Evolutionary conservation across 345 rosid genomes (phyloP), one percentile per base, ranked within the genome.

Genomic region (Viola odorata): DNA sequence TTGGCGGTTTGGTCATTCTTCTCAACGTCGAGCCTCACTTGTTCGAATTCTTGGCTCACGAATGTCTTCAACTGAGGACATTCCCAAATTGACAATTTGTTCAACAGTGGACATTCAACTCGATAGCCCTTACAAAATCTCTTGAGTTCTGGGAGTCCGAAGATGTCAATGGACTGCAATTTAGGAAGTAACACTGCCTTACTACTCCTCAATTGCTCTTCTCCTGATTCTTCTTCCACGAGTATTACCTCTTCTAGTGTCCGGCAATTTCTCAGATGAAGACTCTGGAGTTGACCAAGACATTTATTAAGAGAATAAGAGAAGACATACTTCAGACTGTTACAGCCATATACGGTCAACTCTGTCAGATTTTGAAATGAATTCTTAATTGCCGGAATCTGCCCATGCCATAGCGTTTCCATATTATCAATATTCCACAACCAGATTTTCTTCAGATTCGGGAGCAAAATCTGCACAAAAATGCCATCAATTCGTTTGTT

Each of bases 1-100:
- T 3, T 12, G 23, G 38, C 0, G 57, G 2, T 0, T 41, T 5
- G 40, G 14, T 8, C 45, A 40, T 23, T 41, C 5, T 14, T 5
- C 12, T 62, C 23, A 5, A n/a, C n/a, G n/a, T n/a, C n/a, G n/a
- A n/a, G n/a, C n/a, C n/a, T n/a, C n/a, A n/a, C 7, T 9, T 36
- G 13, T 16, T 4, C 8, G 12, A 10, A 5, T 3, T 14, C 39
- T 3, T 17, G 15, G n/a, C 3, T 63, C 9, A 70, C 13, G 14
- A 75, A 75, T 12, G 6, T 52, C 17, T 59, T 12, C 45, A 69
- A 5, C 10, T 58, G 16, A 6, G 54, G 47, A 8, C 75, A 70
- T 0, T 4, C 6, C 0, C 3, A 1, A 9, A 75, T 51, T n/a
- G 0, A 0, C 40, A 75, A 3, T 6, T 0, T 1, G 3, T 6